Conservation (phyloP, 805 yeast species). For the Wickerhamiella sergipiensis region DNA sequence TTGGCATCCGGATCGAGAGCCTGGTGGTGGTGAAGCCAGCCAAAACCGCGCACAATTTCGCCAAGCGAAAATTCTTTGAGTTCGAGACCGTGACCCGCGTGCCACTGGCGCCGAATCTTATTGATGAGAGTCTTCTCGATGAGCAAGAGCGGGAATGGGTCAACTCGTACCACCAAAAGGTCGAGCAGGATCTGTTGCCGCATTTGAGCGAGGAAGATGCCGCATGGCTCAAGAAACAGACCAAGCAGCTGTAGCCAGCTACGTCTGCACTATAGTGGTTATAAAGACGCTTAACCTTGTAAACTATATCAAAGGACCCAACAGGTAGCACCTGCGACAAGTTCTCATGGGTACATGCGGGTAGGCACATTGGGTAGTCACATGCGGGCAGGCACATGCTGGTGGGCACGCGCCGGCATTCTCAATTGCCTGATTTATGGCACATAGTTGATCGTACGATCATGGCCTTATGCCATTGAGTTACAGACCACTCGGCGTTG, state of each 20-base stretch:
- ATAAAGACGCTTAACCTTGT: no score
- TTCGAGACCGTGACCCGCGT: constrained; percentile 71
- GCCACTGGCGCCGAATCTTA: constrained; percentile 75
- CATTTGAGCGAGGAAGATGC: constrained; percentile 30
- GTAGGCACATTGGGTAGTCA: no score
- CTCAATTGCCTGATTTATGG: no score
- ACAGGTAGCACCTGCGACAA: no score
- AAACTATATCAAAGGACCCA: no score
- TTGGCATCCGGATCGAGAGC: constrained; percentile 82
- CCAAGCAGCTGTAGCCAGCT: neutral
- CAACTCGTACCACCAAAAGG: constrained; percentile 46
- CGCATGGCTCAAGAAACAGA: neutral
- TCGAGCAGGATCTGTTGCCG: constrained; percentile 40
- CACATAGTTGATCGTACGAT: no score
- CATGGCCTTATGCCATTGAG: no score
- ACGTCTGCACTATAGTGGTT: no score
- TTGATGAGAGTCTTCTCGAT: constrained; percentile 44
- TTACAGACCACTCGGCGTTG: no score
- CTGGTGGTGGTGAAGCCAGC: constrained; percentile 45
- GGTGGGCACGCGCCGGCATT: no score
- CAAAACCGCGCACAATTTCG: constrained; percentile 30
- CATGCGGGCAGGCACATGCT: no score
- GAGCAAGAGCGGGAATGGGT: constrained; percentile 54
- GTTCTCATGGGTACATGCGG: no score
- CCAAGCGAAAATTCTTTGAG: constrained; percentile 43